Base-by-base conservation (phyloP, 73 alveolate genomes). In the Paramecium sexaurelia region DNA sequence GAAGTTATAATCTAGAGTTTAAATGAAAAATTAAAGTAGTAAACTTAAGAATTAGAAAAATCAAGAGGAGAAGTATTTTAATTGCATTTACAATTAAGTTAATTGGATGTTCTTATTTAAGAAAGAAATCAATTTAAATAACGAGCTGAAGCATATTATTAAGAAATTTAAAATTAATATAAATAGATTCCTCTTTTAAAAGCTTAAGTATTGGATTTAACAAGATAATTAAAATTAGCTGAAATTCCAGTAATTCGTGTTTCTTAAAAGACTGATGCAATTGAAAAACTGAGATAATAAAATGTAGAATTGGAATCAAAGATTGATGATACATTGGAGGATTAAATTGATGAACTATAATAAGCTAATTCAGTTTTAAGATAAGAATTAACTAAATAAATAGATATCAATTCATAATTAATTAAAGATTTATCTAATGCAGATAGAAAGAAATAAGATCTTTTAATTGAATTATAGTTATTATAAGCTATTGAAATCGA, bases 381-480 rank as follows among this genome's bases (percentile, higher is more conserved):
- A 17, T 32, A 15, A 6, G 68, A 40, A 41, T 20, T 45, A 9
- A 78, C 68, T 13, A 78, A 43, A 78, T 78, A 78, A 40, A 19
- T 78, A n/a, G 73, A 78, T 5, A 37, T 24, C 8, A 78, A 78
- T 78, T 5, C 75, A 9, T 78, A 78, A 43, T 78, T 39, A 4
- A 61, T 78, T 37, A 78, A 40, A 11, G 90, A 78, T 7, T 29
- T 40, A 29, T 43, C 45, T 36, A 78, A 78, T 78, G 32, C 47
- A 7, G 75, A 78, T 10, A 78, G 73, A 78, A 78, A 78, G 73
- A 78, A 33, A 11, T 45, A 78, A 41, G 90, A 78, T 20, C 5
- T 39, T 17, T 15, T 41, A 13, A 78, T 37, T 6, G 90, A 78
- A 78, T 43, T 78, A 24, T 45, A 78, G 9, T 45, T 29, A 78